phyloP scores from a whole-genome alignment of 2,329 filamentous ascomycete species.

The Sclerotinia trifoliorum region DNA sequence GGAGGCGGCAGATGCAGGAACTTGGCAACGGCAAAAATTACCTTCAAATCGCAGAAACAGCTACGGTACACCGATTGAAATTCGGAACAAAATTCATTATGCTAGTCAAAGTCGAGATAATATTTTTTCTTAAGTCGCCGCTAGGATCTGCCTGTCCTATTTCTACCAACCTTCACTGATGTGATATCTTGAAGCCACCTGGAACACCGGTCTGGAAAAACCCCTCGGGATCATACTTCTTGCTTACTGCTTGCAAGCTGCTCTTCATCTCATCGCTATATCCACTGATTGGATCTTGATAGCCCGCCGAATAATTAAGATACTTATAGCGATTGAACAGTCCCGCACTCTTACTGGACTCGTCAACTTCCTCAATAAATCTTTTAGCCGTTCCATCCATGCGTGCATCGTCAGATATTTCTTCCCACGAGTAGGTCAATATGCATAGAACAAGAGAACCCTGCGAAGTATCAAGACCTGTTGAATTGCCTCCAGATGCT shows the following conservation, averaged over 20 bases:
- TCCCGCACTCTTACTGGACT: not conserved
- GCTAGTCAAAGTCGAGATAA: too few relatives aligned
- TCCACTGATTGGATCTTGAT: not conserved
- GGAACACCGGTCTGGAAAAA: constrained; percentile 3
- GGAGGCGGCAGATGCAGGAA: too few relatives aligned
- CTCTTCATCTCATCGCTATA: not conserved
- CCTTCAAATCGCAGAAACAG: too few relatives aligned
- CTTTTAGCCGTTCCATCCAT: not conserved
- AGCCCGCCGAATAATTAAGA: not conserved
- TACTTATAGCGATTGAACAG: constrained; percentile 5
- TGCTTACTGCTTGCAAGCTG: constrained; percentile 1
- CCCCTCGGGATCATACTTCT: constrained; percentile 19
- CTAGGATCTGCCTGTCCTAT: too few relatives aligned
- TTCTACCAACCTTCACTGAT: too few relatives aligned
- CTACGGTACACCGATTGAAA: too few relatives aligned
- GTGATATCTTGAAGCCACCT: too few relatives aligned
- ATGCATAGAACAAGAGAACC: not conserved
- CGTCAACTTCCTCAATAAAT: constrained; percentile 6
- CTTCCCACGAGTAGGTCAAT: constrained; percentile 1
- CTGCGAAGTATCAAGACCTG: constrained; percentile 1
- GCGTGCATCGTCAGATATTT: not conserved
- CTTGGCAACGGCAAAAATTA: too few relatives aligned
- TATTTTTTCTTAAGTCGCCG: too few relatives aligned
- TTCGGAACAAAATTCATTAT: too few relatives aligned
- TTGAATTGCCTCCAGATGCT: constrained; percentile 1